Percentiles rank a stretch among this genome's conserved stretches.
These are phyloP conservation scores for Croton setiger DNA, from an alignment of 441 rosid genomes.

Conservation along the genomic window DNA sequence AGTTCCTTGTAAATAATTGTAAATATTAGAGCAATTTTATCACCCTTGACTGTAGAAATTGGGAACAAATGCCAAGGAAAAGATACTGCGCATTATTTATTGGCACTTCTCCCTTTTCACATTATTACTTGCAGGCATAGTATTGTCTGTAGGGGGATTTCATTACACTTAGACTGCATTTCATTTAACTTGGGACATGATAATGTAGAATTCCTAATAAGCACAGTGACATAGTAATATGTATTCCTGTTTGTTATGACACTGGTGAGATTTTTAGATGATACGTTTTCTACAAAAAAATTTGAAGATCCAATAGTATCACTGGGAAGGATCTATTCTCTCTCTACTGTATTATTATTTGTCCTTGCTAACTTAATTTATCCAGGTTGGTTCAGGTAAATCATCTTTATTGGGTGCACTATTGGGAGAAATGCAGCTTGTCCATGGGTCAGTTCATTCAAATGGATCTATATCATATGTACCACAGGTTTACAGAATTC, in stretches of 20 bases:
- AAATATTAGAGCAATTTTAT: neutral
- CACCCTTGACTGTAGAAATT: neutral
- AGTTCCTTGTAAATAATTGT: neutral
- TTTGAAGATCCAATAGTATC: neutral
- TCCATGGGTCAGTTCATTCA: slow-evolving; percentile 57
- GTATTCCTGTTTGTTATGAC: neutral
- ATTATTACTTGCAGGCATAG: neutral
- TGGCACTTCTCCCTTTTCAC: neutral
- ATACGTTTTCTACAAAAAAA: neutral
- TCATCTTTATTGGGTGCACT: slow-evolving; percentile 79
- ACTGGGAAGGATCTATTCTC: slow-evolving; percentile 6
- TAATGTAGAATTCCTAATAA: neutral
- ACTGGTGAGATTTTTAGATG: neutral
- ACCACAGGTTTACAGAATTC: slow-evolving; percentile 66
- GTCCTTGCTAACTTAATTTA: slow-evolving; percentile 20
- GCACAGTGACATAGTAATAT: neutral
- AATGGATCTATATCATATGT: slow-evolving; percentile 76
- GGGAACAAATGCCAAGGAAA: neutral
- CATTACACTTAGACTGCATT: neutral
- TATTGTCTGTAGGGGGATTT: slow-evolving; percentile 7
- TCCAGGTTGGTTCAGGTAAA: slow-evolving; percentile 98
- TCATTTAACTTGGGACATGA: neutral
- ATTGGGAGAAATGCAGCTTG: slow-evolving; percentile 65
- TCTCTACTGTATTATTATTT: slow-evolving; percentile 5
- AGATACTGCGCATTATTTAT: neutral